Evolutionary conservation across 805 yeast species (phyloP), one percentile per base, ranked within the genome.

Genomic region (Teunomyces tritomae): DNA sequence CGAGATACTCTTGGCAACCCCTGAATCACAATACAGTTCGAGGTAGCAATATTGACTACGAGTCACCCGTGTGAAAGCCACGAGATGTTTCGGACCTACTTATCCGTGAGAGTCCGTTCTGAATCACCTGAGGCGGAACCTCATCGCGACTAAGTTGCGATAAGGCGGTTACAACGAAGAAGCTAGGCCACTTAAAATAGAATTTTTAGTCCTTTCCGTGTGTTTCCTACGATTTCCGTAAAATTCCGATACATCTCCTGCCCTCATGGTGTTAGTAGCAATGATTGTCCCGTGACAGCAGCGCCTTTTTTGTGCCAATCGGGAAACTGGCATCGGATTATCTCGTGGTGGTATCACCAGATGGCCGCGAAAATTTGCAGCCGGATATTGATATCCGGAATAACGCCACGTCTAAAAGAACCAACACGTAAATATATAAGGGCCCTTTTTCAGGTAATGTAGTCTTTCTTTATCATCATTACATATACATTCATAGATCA

Each of bases 281-380:
- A 13, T 16, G 11, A 8, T n/a, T 17, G n/a, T 35, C 27, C 13
- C n/a, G 5, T n/a, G 28, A 11, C 9, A 20, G 16, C 10, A 37
- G n/a, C 8, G 40, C 13, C 14, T 32, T 37, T 37, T 37, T 37
- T 35, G 27, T n/a, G n/a, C 40, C 9, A 37, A 37, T 20, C 29
- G 40, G 28, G 40, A n/a, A 26, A 37, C 40, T 3, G 11, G 28
- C 13, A 13, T 16, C 28, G 29, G 40, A 11, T 26, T 7, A 26
- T 37, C 29, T 37, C 40, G 40, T 37, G 40, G 27, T 37, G 34
- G 40, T 37, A 37, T 37, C 40, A 37, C 40, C 40, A 37, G 40
- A 37, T 37, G 40, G 6, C 5, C 28, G 28, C 40, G 40, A 37
- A 37, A 37, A 37, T 37, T 36, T 37, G 40, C 40, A 37, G 40